Percentiles rank a stretch among this genome's conserved stretches.
These are phyloP conservation scores for Trichoderma atroviride DNA, from an alignment of 2,329 filamentous ascomycete genomes.

Conservation along the genomic window DNA sequence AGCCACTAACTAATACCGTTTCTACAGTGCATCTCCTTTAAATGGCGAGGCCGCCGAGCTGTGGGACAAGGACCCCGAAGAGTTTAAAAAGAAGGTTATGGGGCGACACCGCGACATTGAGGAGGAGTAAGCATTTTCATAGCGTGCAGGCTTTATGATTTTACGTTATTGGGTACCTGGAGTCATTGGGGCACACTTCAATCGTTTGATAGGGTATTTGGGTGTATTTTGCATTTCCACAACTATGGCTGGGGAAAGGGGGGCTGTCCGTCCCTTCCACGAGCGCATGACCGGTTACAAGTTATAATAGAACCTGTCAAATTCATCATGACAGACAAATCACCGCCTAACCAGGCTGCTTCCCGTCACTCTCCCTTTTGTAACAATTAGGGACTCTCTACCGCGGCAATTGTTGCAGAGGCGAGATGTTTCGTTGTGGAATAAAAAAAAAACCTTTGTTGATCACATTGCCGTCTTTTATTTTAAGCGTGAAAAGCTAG, in stretches of 20 bases:
- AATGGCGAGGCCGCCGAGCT: conserved; percentile 96
- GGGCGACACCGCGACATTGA: conserved; percentile 66
- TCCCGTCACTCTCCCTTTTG: conserved; percentile 7
- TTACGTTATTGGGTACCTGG: conserved; percentile 44
- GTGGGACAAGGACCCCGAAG: conserved; percentile 85
- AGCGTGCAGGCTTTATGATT: conserved; percentile 24
- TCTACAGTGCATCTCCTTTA: conserved; percentile 77
- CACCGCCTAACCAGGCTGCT: conserved; percentile 26
- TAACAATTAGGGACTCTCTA: neutral
- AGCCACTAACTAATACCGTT: conserved; percentile 28
- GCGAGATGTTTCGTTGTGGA: conserved; percentile 19
- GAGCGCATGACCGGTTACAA: conserved; percentile 22
- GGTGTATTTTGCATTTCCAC: conserved; percentile 36
- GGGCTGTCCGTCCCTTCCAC: conserved; percentile 15
- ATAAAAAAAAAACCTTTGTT: conserved; percentile 31
- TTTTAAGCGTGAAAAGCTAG: conserved; percentile 48
- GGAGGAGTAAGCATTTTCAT: conserved; percentile 49
- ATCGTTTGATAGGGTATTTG: conserved; percentile 39
- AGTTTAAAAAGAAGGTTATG: conserved; percentile 79
- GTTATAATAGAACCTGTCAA: conserved; percentile 25
- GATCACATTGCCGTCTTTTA: conserved; percentile 43
- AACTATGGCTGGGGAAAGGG: conserved; percentile 22
- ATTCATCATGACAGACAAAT: conserved; percentile 26
- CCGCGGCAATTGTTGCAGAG: conserved; percentile 3
- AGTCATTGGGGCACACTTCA: conserved; percentile 44